A percentile compares a stretch with the other conserved stretches of the same genome.
phyloP scores from a whole-genome alignment of 306 rosid genomes.

The Ceratonia siliqua region DNA sequence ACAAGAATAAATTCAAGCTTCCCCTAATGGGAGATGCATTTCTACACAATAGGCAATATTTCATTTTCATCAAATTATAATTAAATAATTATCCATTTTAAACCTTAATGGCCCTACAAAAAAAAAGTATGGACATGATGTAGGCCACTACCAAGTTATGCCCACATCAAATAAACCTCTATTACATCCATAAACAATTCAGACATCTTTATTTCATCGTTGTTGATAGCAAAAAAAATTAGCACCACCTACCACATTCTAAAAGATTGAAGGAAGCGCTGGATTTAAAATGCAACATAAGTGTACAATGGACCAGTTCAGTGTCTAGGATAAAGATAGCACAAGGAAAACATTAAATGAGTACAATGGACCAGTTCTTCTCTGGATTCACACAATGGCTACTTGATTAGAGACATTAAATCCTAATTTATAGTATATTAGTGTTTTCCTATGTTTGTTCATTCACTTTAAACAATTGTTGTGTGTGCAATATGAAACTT shows the following conservation, averaged over 20 bases:
- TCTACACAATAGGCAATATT: neutral
- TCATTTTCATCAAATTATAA: neutral
- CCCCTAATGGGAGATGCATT: neutral
- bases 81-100: neutral
- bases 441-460: neutral
- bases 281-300: neutral
- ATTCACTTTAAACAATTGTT: neutral
- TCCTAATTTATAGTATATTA: constrained; percentile 9
- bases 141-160: neutral
- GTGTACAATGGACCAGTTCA: neutral
- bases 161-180: neutral
- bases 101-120: neutral
- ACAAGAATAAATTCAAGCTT: neutral
- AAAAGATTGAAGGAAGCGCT: neutral
- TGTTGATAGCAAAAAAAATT: neutral
- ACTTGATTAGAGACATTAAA: neutral
- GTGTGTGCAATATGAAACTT: too few relatives aligned
- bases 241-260: neutral
- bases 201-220: neutral
- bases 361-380: neutral
- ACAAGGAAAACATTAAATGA: neutral
- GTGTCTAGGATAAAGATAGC: neutral
- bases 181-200: neutral
- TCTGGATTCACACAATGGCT: neutral
- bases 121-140: neutral